A percentile compares a stretch with the other conserved stretches of the same genome.
phyloP scores from a whole-genome alignment of 306 rosid species.

The Citrullus colocynthis region DNA sequence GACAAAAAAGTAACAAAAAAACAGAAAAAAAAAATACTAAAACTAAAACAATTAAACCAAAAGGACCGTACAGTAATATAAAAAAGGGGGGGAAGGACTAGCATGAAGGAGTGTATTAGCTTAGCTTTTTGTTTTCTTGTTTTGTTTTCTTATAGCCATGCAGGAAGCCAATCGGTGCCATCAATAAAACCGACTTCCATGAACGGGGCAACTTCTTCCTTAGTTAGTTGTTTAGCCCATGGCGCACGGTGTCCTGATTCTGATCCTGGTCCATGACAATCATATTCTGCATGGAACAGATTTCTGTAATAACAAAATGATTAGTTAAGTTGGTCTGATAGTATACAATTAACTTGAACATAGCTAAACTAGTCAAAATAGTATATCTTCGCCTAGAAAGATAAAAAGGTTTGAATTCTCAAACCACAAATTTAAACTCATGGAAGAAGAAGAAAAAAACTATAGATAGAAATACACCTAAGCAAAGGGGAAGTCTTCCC shows the following conservation, averaged over 20 bases:
- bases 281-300: constrained; percentile 48
- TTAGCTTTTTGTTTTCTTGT: not conserved
- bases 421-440: no score
- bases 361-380: no score
- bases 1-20: not conserved
- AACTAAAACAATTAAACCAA: not conserved
- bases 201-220: constrained; percentile 33
- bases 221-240: constrained; percentile 45
- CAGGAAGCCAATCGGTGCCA: constrained; percentile 66
- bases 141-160: constrained; percentile 22
- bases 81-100: not conserved
- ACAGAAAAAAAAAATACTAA: not conserved
- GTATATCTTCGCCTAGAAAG: no score
- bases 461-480: no score
- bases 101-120: not conserved
- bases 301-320: constrained; percentile 19
- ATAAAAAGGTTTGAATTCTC: no score
- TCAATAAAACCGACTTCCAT: constrained; percentile 40
- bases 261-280: constrained; percentile 56
- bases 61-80: not conserved
- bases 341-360: not conserved
- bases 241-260: constrained; percentile 18
- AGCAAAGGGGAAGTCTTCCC: no score
- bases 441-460: no score
- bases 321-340: not conserved